phyloP scores from a whole-genome alignment of 345 rosid species.

The Eucalyptus regnans region DNA sequence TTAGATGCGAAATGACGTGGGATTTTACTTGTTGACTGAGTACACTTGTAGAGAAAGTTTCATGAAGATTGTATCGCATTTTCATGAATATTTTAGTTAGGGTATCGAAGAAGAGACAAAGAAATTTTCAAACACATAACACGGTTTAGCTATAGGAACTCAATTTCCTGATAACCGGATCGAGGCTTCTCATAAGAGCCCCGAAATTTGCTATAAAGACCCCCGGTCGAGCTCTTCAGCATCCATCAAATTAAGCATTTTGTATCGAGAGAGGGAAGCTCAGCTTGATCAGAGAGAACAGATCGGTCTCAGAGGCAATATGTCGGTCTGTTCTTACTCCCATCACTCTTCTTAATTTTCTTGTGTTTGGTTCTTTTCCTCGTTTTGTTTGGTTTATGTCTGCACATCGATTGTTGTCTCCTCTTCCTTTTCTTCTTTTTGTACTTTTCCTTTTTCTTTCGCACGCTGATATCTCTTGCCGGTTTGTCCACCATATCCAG shows the following conservation, averaged over 20 bases:
- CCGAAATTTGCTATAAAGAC: not conserved
- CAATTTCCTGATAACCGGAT: not conserved
- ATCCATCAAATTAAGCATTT: not conserved
- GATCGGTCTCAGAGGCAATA: not conserved
- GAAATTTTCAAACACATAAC: not conserved
- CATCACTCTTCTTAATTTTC: not conserved
- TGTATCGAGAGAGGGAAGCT: not conserved
- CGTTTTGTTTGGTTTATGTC: not conserved
- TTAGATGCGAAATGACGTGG: too few relatives aligned
- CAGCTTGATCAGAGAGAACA: not conserved
- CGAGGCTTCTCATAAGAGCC: not conserved
- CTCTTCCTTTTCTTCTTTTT: not conserved
- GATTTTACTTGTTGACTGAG: not conserved
- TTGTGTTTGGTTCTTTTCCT: not conserved
- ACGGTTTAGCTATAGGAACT: not conserved
- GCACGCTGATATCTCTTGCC: not conserved
- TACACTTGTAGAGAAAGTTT: not conserved
- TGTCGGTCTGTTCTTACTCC: not conserved
- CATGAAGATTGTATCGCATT: not conserved
- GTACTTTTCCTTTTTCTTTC: not conserved
- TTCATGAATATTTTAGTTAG: rapidly evolving
- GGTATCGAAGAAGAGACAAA: not conserved
- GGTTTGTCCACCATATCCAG: not conserved
- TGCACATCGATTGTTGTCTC: not conserved
- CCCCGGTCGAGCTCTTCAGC: not conserved